Evolutionary conservation across 2,329 filamentous ascomycete species (phyloP).

Genomic region (Aspergillus sp.): DNA sequence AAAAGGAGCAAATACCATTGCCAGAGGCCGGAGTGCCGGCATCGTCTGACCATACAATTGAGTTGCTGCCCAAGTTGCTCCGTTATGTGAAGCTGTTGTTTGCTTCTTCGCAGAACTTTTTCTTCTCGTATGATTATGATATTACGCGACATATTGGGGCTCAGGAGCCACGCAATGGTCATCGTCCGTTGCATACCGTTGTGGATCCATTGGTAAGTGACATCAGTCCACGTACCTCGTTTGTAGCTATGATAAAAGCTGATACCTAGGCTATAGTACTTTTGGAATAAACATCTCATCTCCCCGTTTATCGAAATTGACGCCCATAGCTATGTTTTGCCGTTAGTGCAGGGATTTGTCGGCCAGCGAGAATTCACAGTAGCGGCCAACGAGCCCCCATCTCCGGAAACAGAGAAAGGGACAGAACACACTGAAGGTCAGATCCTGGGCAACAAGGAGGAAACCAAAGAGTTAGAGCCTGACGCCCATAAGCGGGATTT

Average conservation of each 20-base stretch:
- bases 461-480: slow-evolving; percentile 21
- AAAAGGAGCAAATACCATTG: neutral
- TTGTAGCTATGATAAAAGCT: neutral
- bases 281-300: slow-evolving; percentile 81
- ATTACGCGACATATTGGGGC: slow-evolving; percentile 61
- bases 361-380: slow-evolving; percentile 77
- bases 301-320: slow-evolving; percentile 67
- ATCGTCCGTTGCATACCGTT: slow-evolving; percentile 60
- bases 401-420: slow-evolving; percentile 6
- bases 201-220: slow-evolving; percentile 59
- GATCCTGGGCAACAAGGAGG: slow-evolving; percentile 39
- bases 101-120: slow-evolving; percentile 71
- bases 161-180: slow-evolving; percentile 35
- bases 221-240: neutral
- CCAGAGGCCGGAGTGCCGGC: neutral
- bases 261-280: slow-evolving; percentile 49
- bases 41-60: slow-evolving; percentile 39
- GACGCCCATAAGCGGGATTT: slow-evolving; percentile 45
- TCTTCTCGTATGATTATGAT: slow-evolving; percentile 91
- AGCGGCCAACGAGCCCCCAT: slow-evolving; percentile 37
- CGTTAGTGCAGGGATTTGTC: slow-evolving; percentile 89
- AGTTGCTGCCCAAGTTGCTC: slow-evolving; percentile 74
- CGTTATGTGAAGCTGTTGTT: slow-evolving; percentile 80
- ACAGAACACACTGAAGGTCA: slow-evolving; percentile 18
- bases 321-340: slow-evolving; percentile 64